Base-by-base conservation (phyloP, 805 yeast species). In the Pichia nakasei region DNA sequence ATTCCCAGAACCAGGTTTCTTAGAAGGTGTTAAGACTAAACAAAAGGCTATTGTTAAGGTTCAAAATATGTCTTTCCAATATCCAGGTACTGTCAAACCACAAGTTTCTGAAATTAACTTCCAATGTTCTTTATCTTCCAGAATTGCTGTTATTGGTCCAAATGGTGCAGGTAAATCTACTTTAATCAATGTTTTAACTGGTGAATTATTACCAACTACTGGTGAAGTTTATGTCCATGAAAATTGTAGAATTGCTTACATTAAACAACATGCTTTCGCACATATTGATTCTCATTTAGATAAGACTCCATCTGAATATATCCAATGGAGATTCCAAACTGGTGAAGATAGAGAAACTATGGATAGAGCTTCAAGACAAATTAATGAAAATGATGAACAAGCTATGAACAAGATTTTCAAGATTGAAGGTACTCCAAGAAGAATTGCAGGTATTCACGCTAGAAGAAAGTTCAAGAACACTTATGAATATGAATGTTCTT, bases 311-410 rank as follows among this genome's bases (percentile, higher is more conserved):
- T 88, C 97, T 65, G 98, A 93, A 80, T 93, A 93, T 79, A 93
- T 93, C 63, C 98, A 93, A 79, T 93, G 98, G 98, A 93, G 98
- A 84, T 93, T 91, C 97, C 98, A 93, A 80, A 93, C 98, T 68
- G 98, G 98, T 89, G 98, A 93, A 80, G 98, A 93, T 75, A 88
- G 98, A 79, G 98, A 93, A 80, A 93, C 98, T 75, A 93, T 93
- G 98, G 98, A 93, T 80, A 86, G 97, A 79, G 98, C 97, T 69
- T 87, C 94, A 72, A 87, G 98, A 80, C 91, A 83, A 71, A 88
- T 93, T 70, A 88, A 85, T 68, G 98, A 93, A 78, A 74, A 78
- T 61, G 98, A 93, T 75, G 97, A 89, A 79, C 79, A 82, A 72
- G 86, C 94, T 68, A 93, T 93, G 98, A 88, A 93, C 89, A 93